These are phyloP conservation scores for Talaromyces sp. DNA, from an alignment of 2,329 filamentous ascomycete species.

Conservation along the genomic window DNA sequence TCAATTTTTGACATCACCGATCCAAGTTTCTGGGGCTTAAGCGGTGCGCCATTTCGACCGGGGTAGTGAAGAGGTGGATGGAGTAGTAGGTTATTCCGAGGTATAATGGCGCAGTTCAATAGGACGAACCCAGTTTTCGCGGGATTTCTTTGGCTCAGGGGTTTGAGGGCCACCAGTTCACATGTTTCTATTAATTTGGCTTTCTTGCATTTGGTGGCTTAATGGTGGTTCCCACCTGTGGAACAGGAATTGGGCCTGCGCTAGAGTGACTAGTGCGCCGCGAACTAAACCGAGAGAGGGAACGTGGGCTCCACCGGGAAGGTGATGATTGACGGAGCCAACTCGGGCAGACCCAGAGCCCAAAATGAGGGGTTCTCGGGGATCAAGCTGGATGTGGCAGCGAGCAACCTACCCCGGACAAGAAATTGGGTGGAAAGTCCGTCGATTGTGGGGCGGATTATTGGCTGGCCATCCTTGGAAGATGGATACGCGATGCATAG, in stretches of 20 bases:
- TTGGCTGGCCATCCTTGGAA: not conserved
- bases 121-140: not conserved
- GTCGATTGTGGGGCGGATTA: not conserved
- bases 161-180: conserved; percentile 2
- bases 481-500: not conserved
- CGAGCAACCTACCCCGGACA: conserved; percentile 5
- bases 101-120: not conserved
- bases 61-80: not conserved
- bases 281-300: not conserved
- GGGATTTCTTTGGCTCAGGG: not conserved
- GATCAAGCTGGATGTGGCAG: conserved; percentile 1
- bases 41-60: not conserved
- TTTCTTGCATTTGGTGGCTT: not conserved
- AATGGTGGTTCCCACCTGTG: not conserved
- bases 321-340: not conserved
- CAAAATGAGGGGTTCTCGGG: conserved; percentile 4
- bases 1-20: conserved; percentile 4
- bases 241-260: not conserved
- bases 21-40: not conserved
- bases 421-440: not conserved
- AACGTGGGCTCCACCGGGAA: not conserved
- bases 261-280: not conserved
- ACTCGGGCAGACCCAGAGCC: not conserved
- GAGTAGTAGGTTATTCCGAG: not conserved
- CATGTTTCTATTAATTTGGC: not conserved